Conservation (phyloP, 495 filamentous ascomycete species). For the Trichocladium uniseriatum region DNA sequence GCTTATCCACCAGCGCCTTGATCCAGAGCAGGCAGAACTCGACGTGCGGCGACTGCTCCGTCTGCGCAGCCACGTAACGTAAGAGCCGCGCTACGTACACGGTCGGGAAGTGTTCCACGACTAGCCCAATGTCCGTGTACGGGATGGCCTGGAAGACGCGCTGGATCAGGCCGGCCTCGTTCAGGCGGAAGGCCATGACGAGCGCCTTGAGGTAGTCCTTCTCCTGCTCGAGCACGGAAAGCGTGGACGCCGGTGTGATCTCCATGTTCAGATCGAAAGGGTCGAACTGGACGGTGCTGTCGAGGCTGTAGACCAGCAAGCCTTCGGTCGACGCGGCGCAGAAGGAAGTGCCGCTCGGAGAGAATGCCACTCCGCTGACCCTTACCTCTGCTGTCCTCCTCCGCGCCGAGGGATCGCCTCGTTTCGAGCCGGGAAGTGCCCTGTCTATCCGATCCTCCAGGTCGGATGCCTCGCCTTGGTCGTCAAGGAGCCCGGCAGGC, state of each 20-base stretch:
- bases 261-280: conserved; percentile 92
- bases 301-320: conserved; percentile 82
- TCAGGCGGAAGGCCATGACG: conserved; percentile 93
- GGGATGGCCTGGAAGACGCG: conserved; percentile 81
- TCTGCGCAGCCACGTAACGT: conserved; percentile 73
- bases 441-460: conserved; percentile 74
- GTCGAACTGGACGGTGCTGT: conserved; percentile 73
- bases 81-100: conserved; percentile 81
- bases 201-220: conserved; percentile 82
- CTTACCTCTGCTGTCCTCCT: conserved; percentile 72
- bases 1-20: conserved; percentile 68
- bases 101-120: conserved; percentile 67
- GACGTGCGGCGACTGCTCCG: conserved; percentile 83
- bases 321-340: conserved; percentile 94
- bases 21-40: conserved; percentile 94
- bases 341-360: conserved; percentile 79
- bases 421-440: conserved; percentile 77
- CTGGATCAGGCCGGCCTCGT: conserved; percentile 65
- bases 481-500: conserved; percentile 70
- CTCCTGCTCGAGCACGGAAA: conserved; percentile 62
- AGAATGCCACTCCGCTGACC: conserved; percentile 78
- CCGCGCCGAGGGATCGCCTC: conserved; percentile 69
- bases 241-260: conserved; percentile 74
- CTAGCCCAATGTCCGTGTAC: conserved; percentile 60
- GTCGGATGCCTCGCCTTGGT: conserved; percentile 80